Evolutionary conservation across 345 rosid species (phyloP), one percentile per base, ranked within the genome.

Genomic region (Pistacia vera): DNA sequence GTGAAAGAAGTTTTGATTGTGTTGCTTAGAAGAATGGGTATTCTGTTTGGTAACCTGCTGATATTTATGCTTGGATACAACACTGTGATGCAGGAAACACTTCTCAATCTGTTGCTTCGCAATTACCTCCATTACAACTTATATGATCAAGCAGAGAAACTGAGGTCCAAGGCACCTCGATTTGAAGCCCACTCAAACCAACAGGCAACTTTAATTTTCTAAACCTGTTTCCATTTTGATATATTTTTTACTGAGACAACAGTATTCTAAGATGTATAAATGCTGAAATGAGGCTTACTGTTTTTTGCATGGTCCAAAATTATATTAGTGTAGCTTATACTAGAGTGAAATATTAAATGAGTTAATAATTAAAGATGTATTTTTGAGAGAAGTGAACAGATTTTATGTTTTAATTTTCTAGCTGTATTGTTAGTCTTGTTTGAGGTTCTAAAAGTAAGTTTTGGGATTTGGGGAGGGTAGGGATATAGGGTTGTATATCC

Each of bases 91-190:
- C 77, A 88, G 91, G 89, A 88, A 77, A 88, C 91, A 36, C 91
- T 88, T 71, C 91, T 88, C 66, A 88, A 86, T 70, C 76, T 88
- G 74, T 73, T 88, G 22, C 89, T 88, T 38, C 91, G 89, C 80
- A 88, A 88, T 76, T 88, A 88, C 75, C 91, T 88, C 72, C 89
- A 88, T 75, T 88, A 88, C 85, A 86, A 86, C 73, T 80, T 88
- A 61, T 88, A 88, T 81, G 91, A 88, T 72, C 91, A 86, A 69
- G 91, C 89, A 18, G 91, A 88, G 82, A 88, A 88, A 83, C 81
- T 88, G 78, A 83, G 91, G 74, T 86, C 91, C 7, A 88, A 88
- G 75, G 91, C 91, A 25, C 91, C 91, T 16, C 75, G 86, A 77
- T 88, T 88, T 82, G 91, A 88, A 83, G 85, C 89, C 55, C 89